Evolutionary conservation across 78 protist species (phyloP).

Genomic region (Dictyostelium firmibasis): DNA sequence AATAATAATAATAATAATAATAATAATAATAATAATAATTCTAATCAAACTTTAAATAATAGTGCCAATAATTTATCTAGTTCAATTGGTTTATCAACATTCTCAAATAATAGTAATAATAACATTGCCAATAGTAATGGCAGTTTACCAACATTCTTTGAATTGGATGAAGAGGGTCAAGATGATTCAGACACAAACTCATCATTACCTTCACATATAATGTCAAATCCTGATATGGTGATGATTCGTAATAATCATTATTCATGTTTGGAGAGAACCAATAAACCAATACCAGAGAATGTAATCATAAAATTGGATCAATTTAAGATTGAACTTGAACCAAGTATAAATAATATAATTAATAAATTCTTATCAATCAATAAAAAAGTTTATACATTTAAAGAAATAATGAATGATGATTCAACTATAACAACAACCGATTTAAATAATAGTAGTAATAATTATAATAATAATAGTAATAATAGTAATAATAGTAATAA

Average conservation of each 20-base stretch:
- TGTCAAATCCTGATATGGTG: constrained; percentile 14
- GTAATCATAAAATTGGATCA: constrained; percentile 34
- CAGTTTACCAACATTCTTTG: constrained; percentile 3
- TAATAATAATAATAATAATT: not conserved
- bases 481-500: not conserved
- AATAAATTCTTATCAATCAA: constrained; percentile 19
- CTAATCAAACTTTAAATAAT: not conserved
- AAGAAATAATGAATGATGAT: not conserved
- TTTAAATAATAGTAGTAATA: not conserved
- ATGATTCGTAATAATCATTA: constrained; percentile 38
- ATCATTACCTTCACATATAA: not conserved
- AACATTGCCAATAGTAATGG: not conserved
- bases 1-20: not conserved
- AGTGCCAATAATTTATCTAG: not conserved
- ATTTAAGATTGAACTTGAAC: constrained; percentile 47
- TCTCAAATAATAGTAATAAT: not conserved
- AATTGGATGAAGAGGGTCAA: constrained; percentile 30
- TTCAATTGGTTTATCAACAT: not conserved
- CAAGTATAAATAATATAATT: not conserved
- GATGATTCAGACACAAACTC: not conserved
- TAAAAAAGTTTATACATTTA: constrained; percentile 7
- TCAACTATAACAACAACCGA: not conserved
- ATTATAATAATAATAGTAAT: not conserved
- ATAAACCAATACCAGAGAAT: not conserved
- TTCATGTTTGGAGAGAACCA: constrained; percentile 36